A percentile compares a stretch with the other conserved stretches of the same genome.
Evolutionary conservation across 371 early-diverging fungal species (phyloP).

Genomic region (Mucor indicus): DNA sequence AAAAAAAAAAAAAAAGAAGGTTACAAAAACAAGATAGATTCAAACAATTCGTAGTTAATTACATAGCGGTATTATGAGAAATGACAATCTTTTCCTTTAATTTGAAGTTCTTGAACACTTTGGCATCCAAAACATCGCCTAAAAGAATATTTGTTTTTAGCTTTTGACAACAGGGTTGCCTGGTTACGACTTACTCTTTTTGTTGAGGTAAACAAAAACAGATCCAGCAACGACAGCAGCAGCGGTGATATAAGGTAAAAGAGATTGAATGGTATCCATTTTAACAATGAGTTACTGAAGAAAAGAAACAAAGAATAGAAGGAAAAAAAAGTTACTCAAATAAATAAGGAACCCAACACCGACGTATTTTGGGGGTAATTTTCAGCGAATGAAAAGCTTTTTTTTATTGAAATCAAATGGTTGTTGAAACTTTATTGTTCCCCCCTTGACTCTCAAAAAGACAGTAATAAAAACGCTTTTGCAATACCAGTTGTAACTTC

Average conservation of each 20-base stretch:
- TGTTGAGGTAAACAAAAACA: slow-evolving; percentile 38
- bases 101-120: slow-evolving; percentile 79
- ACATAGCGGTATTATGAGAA: slow-evolving; percentile 85
- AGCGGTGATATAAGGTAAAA: slow-evolving; percentile 42
- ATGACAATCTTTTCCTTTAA: slow-evolving; percentile 74
- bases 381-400: too few relatives aligned
- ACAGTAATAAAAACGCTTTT: too few relatives aligned
- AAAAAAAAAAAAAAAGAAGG: not conserved
- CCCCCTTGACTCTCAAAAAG: not conserved
- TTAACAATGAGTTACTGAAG: not conserved
- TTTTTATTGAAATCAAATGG: too few relatives aligned
- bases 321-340: not conserved
- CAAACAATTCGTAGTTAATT: slow-evolving; percentile 27
- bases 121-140: slow-evolving; percentile 61
- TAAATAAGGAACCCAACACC: not conserved
- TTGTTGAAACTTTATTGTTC: too few relatives aligned
- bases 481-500: too few relatives aligned
- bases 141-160: not conserved
- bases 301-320: slow-evolving; percentile 2
- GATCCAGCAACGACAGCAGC: slow-evolving; percentile 40
- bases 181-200: slow-evolving; percentile 19
- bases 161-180: not conserved
- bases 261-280: slow-evolving; percentile 38
- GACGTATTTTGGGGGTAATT: slow-evolving; percentile 14
- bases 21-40: too few relatives aligned